phyloP scores from a whole-genome alignment of 352 stramenopile species.

The Aphanomyces cochlioides region DNA sequence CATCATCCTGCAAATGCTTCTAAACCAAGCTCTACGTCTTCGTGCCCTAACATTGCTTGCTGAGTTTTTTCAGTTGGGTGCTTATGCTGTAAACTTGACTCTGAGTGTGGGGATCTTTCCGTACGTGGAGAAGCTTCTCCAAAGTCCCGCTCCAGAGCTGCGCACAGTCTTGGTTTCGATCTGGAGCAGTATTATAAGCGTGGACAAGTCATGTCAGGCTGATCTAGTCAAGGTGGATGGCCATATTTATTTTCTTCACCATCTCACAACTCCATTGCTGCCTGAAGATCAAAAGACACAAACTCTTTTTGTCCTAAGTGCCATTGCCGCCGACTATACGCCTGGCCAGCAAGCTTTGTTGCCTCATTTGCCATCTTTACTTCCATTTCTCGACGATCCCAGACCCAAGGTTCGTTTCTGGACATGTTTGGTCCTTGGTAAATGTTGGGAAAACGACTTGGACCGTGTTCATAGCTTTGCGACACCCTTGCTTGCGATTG shows the following conservation, averaged over 20 bases:
- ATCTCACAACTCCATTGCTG: constrained; percentile 74
- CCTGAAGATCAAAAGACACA: constrained; percentile 92
- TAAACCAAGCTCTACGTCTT: constrained; percentile 96
- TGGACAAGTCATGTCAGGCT: constrained; percentile 94
- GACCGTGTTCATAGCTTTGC: constrained; percentile 67
- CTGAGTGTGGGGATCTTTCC: constrained; percentile 98
- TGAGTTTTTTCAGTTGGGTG: constrained; percentile 94
- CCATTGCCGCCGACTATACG: constrained; percentile 90
- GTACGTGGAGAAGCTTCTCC: constrained; percentile 98
- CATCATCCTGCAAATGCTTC: constrained; percentile 96
- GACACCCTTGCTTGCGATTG: constrained; percentile 74
- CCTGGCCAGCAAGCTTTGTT: constrained; percentile 92
- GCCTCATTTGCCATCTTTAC: constrained; percentile 78
- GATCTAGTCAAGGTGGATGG: constrained; percentile 97
- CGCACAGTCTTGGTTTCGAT: constrained; percentile 93
- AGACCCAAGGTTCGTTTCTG: constrained; percentile 74
- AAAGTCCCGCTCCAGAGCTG: constrained; percentile 93
- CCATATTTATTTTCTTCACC: constrained; percentile 94
- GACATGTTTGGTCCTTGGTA: constrained; percentile 91
- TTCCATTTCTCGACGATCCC: constrained; percentile 55
- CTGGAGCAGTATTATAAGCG: constrained; percentile 92
- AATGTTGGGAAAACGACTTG: constrained; percentile 92
- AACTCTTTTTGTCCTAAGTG: constrained; percentile 93
- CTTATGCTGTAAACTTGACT: constrained; percentile 86
- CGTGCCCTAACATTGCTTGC: constrained; percentile 94